These are phyloP conservation scores for Sclerotiophoma versabilis DNA, from an alignment of 2,329 filamentous ascomycete genomes.

Conservation along the genomic window DNA sequence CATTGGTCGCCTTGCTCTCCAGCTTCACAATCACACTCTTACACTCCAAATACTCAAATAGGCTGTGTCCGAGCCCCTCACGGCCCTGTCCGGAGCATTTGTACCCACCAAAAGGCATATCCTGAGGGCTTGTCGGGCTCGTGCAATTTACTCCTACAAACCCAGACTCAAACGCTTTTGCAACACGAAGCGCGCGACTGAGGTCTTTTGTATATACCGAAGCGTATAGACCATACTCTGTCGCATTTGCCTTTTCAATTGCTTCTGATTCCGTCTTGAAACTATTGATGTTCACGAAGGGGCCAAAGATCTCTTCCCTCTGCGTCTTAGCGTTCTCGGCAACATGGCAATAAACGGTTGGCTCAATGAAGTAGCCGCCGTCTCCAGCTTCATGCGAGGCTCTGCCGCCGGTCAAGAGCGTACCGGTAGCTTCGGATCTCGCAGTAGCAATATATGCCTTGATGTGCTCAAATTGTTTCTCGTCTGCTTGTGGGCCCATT, in stretches of 20 bases:
- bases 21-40: not conserved
- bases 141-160: conserved; percentile 52
- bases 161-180: conserved; percentile 50
- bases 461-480: conserved; percentile 52
- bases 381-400: conserved; percentile 33
- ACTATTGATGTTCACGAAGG: conserved; percentile 80
- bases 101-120: conserved; percentile 53
- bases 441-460: conserved; percentile 50
- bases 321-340: conserved; percentile 81
- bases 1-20: not conserved
- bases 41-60: not conserved
- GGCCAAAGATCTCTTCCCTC: conserved; percentile 83
- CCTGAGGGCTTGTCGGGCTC: conserved; percentile 34
- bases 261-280: conserved; percentile 79
- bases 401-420: conserved; percentile 40
- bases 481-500: conserved; percentile 57
- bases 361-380: conserved; percentile 62
- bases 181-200: conserved; percentile 47
- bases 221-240: conserved; percentile 84
- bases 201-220: conserved; percentile 74
- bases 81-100: conserved; percentile 48
- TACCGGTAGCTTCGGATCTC: conserved; percentile 58
- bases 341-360: conserved; percentile 82
- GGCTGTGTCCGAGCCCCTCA: conserved; percentile 30
- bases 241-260: conserved; percentile 79